These are phyloP conservation scores for Chlorella sorokiniana DNA, from an alignment of 139 green algal species.

Conservation along the genomic window DNA sequence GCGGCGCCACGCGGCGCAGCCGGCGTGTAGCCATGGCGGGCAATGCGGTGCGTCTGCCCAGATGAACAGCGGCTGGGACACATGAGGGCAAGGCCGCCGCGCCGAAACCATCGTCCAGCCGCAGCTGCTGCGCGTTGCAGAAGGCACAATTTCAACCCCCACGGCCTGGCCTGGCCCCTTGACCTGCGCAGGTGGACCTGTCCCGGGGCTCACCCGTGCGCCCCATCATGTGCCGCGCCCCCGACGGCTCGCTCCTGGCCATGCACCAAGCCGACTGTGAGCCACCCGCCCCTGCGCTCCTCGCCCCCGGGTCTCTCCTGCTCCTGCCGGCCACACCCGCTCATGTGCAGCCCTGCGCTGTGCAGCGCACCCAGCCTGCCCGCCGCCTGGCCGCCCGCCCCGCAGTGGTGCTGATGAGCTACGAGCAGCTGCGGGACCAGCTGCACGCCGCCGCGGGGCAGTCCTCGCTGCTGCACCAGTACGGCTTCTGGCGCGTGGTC, in stretches of 20 bases:
- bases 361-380: too few relatives aligned
- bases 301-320: too few relatives aligned
- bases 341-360: too few relatives aligned
- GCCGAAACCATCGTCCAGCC: too few relatives aligned
- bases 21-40: conserved; percentile 2
- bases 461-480: conserved; percentile 45
- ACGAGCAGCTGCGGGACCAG: conserved; percentile 53
- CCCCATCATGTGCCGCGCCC: not conserved
- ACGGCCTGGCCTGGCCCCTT: not conserved
- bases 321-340: too few relatives aligned
- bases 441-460: not conserved
- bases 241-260: conserved; percentile 20
- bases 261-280: conserved; percentile 43
- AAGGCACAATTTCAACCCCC: not conserved
- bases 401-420: conserved; percentile 19
- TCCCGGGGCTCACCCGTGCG: not conserved
- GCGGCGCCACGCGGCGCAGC: conserved; percentile 11
- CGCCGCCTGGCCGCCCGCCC: not conserved
- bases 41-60: not conserved
- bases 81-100: too few relatives aligned
- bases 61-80: not conserved
- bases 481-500: conserved; percentile 65
- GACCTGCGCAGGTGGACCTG: conserved; percentile 1
- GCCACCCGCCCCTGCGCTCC: too few relatives aligned
- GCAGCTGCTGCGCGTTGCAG: not conserved